Evolutionary conservation across 345 rosid genomes (phyloP).

Genomic region (Pugionium cornutum): DNA sequence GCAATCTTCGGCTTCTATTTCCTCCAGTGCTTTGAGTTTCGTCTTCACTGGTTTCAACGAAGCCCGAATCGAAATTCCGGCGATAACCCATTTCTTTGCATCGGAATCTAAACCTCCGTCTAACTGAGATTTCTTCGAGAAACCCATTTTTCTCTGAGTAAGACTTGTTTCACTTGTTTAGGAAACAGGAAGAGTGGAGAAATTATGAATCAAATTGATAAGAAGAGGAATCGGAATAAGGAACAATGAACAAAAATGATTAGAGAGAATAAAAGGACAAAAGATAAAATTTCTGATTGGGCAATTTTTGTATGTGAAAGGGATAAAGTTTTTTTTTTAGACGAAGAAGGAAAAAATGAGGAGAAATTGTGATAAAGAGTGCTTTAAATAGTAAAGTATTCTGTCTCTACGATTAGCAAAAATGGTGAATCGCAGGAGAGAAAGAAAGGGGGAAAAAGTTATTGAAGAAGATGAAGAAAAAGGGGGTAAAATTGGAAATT

Average conservation of each 20-base stretch:
- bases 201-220: conserved; percentile 18
- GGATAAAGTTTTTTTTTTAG: conserved; percentile 1
- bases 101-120: conserved; percentile 61
- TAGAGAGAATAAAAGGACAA: conserved; percentile 25
- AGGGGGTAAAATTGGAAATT: conserved; percentile 9
- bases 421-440: conserved; percentile 17
- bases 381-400: conserved; percentile 32
- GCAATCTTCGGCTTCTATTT: conserved; percentile 42
- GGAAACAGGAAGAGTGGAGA: conserved; percentile 8
- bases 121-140: conserved; percentile 61
- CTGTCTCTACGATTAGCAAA: conserved; percentile 3
- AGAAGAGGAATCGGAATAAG: conserved; percentile 28
- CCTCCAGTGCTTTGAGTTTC: conserved; percentile 47
- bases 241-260: conserved; percentile 22
- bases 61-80: conserved; percentile 60
- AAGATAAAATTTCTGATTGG: no score
- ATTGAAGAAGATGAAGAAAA: conserved; percentile 26
- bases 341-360: conserved; percentile 1
- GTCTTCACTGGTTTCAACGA: conserved; percentile 72
- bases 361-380: conserved; percentile 24
- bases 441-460: conserved; percentile 24
- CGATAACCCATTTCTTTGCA: conserved; percentile 74
- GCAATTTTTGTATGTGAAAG: no score
- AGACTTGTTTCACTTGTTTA: conserved; percentile 15
- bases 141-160: conserved; percentile 55